Evolutionary conservation across 2,329 filamentous ascomycete genomes (phyloP), one percentile per base, ranked within the genome.

Genomic region (Penicillium psychrosexuale): DNA sequence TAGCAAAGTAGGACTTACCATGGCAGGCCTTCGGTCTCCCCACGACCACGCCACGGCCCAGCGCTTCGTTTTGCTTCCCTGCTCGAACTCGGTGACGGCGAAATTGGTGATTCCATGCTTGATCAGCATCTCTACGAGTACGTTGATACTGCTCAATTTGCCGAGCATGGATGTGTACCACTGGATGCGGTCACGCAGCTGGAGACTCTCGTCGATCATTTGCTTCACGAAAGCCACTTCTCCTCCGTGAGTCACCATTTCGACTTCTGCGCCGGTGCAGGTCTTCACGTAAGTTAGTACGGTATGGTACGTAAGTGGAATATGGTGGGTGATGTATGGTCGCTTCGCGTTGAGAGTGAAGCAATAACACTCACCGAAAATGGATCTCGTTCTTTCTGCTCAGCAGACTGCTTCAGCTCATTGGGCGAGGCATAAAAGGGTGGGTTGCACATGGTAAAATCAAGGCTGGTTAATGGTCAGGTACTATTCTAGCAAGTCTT

Each of bases 91-190:
- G 0, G 88, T 88, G 0, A 96, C 84, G 0, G 91, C 92, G 63
- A 86, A 97, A 69, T 97, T 99, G 36, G 37, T 78, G 77, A 36
- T 95, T 81, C 0, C 78, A 9, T 80, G 68, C 2, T 80, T 74
- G 15, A 82, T 81, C 4, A 85, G 71, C 8, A 88, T 77, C 48
- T 80, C 78, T 6, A 85, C 78, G 0, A 96, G 75, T 0, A 87
- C 72, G 0, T 78, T 76, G 0, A 88, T 79, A 3, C 90, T 77
- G 61, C 87, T 92, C 30, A 90, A 77, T 66, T 95, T 95, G 0
- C 93, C 92, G 0, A 97, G 78, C 90, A 97, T 95, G 51, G 86
- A 86, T 1, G 88, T 94, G 72, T 94, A 97, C 94, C 94, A 99
- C 57, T 84, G 82, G 0, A 96, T 84, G 9, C 80, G 79, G 0